Evolutionary conservation across 176 grass and related monocot genomes (phyloP).

Genomic region (Poa annua): DNA sequence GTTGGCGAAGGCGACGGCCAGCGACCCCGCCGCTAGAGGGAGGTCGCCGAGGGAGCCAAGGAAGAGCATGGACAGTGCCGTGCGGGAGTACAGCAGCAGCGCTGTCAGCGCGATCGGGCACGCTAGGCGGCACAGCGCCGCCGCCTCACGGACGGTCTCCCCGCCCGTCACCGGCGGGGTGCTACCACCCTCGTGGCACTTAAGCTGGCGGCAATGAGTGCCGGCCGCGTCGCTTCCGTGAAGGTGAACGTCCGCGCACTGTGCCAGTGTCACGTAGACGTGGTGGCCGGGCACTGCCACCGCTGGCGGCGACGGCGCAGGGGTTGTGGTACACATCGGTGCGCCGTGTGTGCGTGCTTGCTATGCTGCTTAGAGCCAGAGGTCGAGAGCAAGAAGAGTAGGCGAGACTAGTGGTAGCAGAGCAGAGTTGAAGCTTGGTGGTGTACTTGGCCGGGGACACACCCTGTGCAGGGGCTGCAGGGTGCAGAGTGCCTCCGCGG

Average conservation of each 20-base stretch:
- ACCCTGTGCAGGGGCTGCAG: constrained; percentile 28
- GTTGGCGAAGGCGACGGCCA: constrained; percentile 90
- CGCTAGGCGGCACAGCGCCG: constrained; percentile 67
- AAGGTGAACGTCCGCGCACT: neutral
- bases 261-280: constrained; percentile 56
- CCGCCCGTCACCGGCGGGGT: neutral
- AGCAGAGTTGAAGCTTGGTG: constrained; percentile 17
- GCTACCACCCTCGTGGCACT: neutral
- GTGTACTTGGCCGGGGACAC: constrained; percentile 43
- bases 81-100: constrained; percentile 84
- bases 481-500: constrained; percentile 16
- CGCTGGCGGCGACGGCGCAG: constrained; percentile 22
- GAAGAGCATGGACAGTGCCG: constrained; percentile 84
- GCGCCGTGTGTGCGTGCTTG: neutral
- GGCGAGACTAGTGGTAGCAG: constrained; percentile 33
- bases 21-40: constrained; percentile 79
- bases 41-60: constrained; percentile 90
- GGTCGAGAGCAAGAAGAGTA: constrained; percentile 27
- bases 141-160: constrained; percentile 56
- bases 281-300: constrained; percentile 5
- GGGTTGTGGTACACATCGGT: constrained; percentile 61
- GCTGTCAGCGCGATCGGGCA: constrained; percentile 82
- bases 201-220: neutral
- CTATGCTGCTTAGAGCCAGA: neutral
- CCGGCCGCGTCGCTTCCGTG: neutral